A percentile compares a stretch with the other conserved stretches of the same genome.
phyloP scores from a whole-genome alignment of 2,329 filamentous ascomycete genomes.

The Xenoacremonium recifei region DNA sequence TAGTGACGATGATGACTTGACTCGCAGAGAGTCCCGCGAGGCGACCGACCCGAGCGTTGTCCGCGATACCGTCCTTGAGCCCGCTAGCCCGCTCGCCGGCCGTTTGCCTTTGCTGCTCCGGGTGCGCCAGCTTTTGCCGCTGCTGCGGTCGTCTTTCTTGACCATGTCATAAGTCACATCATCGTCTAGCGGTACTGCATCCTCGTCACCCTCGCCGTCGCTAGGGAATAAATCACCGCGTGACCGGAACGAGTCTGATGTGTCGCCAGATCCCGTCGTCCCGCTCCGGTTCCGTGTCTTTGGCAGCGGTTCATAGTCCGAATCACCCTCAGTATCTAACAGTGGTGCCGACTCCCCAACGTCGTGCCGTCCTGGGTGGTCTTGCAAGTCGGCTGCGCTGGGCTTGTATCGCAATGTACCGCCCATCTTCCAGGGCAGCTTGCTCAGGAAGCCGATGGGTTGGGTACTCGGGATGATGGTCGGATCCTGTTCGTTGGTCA shows the following conservation, averaged over 20 bases:
- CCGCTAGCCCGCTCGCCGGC: constrained; percentile 33
- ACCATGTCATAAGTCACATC: constrained; percentile 86
- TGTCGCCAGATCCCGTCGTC: constrained; percentile 77
- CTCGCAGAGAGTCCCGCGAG: constrained; percentile 31
- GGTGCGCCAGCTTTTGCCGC: constrained; percentile 54
- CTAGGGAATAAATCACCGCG: constrained; percentile 89
- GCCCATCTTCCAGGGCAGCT: constrained; percentile 82
- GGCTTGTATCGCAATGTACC: constrained; percentile 84
- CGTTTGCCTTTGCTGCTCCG: constrained; percentile 60
- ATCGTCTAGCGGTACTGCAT: constrained; percentile 89
- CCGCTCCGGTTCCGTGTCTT: constrained; percentile 62
- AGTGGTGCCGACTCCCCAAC: constrained; percentile 68
- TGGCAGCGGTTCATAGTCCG: constrained; percentile 27
- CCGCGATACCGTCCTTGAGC: constrained; percentile 55
- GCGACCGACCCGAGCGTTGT: constrained; percentile 52
- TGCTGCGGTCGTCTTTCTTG: constrained; percentile 72
- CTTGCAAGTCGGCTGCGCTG: constrained; percentile 85
- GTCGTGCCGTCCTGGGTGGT: constrained; percentile 65
- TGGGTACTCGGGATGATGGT: constrained; percentile 89
- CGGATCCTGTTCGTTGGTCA: constrained; percentile 60
- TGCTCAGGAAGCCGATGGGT: constrained; percentile 79
- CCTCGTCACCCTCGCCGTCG: constrained; percentile 81
- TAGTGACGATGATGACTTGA: constrained; percentile 25
- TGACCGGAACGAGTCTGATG: constrained; percentile 82
- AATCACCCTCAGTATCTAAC: constrained; percentile 43